Evolutionary conservation across 2,329 filamentous ascomycete genomes (phyloP).

Genomic region (Rutstroemia sp.): DNA sequence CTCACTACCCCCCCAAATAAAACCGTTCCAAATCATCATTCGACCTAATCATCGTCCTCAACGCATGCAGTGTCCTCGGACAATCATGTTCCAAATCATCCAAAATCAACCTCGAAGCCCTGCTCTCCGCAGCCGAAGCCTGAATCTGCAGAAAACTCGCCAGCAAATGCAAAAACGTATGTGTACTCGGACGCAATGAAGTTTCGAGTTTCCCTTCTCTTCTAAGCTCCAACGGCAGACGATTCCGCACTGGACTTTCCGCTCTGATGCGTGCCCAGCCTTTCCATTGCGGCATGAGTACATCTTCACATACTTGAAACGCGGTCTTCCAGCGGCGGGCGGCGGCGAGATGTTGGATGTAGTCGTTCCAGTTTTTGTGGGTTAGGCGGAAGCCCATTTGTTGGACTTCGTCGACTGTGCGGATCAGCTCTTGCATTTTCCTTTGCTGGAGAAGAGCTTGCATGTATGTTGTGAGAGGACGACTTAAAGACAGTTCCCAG

Average conservation of each 20-base stretch:
- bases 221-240: slow-evolving; percentile 21
- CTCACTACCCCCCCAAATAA: slow-evolving; percentile 5
- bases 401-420: slow-evolving; percentile 41
- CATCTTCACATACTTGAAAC: slow-evolving; percentile 66
- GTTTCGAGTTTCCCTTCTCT: slow-evolving; percentile 16
- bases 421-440: slow-evolving; percentile 42
- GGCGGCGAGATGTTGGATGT: slow-evolving; percentile 60
- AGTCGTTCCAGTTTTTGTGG: slow-evolving; percentile 72
- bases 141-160: slow-evolving; percentile 24
- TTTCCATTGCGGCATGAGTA: slow-evolving; percentile 71
- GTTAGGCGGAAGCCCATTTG: slow-evolving; percentile 65
- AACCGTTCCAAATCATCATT: slow-evolving; percentile 22
- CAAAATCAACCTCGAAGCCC: slow-evolving; percentile 18
- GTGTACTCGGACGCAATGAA: slow-evolving; percentile 23
- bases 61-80: slow-evolving; percentile 25
- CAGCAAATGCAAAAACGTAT: slow-evolving; percentile 26
- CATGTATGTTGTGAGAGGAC: slow-evolving; percentile 41
- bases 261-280: slow-evolving; percentile 50
- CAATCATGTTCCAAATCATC: slow-evolving; percentile 22
- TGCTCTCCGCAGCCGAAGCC: slow-evolving; percentile 21
- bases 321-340: slow-evolving; percentile 55
- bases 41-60: slow-evolving; percentile 25
- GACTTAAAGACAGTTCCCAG: slow-evolving; percentile 35
- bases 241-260: slow-evolving; percentile 17
- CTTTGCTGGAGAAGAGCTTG: slow-evolving; percentile 44